Base-by-base conservation (phyloP, 2,329 filamentous ascomycete genomes). In the Colletotrichum higginsianum region DNA sequence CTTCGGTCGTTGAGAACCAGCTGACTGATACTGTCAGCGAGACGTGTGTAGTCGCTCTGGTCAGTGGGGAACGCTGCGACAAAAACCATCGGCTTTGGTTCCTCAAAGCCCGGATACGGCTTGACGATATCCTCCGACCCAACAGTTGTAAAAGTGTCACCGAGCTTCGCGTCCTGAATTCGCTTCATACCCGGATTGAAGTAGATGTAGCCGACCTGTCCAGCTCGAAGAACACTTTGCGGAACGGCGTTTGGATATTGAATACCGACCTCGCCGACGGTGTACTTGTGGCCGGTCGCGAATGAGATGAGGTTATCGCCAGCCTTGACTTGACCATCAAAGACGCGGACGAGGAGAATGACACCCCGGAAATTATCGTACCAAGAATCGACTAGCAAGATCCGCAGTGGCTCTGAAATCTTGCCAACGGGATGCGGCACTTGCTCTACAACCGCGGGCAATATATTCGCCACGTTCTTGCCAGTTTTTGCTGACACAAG, bases 181-280 rank as follows among this genome's bases (percentile, higher is more conserved):
- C 90, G 91, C 85, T 98, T 98, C 96, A 99, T 99, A 66, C 96
- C 96, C 0, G 96, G 96, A 79, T 98, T 99, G 86, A 99, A 98
- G 83, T 93, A 95, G 52, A 99, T 91, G 79, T 99, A 99, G 61
- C 96, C 96, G 2, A 99, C 94, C 82, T 99, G 96, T 0, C 96
- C 96, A 0, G 96, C 96, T 4, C 95, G 91, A 63, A 99, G 86
- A 9, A 91, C 86, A 1, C 88, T 90, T 81, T 98, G 95, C 0
- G 95, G 90, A 0, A 93, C 96, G 78, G 95, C 94, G 53, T 94
- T 87, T 0, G 96, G 96, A 78, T 98, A 94, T 89, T 98, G 96
- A 75, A 99, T 98, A 46, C 96, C 96, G 0, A 99, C 96, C 81
- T 99, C 96, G 16, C 96, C 96, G 6, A 98, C 95, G 9, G 91